phyloP scores from a whole-genome alignment of 257 asterid genomes.

The Fraxinus cuspidata region DNA sequence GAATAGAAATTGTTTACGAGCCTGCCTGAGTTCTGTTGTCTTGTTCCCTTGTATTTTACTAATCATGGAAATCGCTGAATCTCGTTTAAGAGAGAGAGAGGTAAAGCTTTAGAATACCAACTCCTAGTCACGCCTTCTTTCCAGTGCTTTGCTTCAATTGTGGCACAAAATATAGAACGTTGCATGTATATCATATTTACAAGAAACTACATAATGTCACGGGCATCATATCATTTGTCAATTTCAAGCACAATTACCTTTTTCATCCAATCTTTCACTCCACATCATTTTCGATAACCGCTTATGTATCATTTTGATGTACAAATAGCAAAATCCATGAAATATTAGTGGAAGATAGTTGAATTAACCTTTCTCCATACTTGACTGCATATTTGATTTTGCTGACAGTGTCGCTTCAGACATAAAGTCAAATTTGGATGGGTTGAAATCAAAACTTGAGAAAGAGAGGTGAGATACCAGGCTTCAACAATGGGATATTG shows the following conservation, averaged over 20 bases:
- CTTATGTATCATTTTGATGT: no score
- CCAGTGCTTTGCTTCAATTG: not conserved
- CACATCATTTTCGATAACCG: no score
- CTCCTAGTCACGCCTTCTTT: not conserved
- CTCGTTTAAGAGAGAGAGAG: not conserved
- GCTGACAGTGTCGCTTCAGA: conserved; percentile 73
- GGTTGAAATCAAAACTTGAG: conserved; percentile 73
- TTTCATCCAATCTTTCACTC: no score
- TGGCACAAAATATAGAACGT: not conserved
- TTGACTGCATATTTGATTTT: conserved; percentile 16
- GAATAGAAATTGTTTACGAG: not conserved
- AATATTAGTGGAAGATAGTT: not conserved
- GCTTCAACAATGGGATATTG: not conserved
- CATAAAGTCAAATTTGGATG: conserved; percentile 68
- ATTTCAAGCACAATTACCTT: no score
- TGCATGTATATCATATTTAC: no score
- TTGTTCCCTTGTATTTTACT: conserved; percentile 10
- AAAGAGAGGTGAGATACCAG: conserved; percentile 76
- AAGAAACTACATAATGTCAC: no score
- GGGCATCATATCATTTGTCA: no score
- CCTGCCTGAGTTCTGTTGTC: not conserved
- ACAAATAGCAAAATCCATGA: no score
- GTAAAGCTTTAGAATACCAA: conserved; percentile 4
- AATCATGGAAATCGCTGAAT: not conserved
- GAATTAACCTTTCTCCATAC: no score